Evolutionary conservation across 352 stramenopile species (phyloP).

Genomic region (Thalassiosira exigua): DNA sequence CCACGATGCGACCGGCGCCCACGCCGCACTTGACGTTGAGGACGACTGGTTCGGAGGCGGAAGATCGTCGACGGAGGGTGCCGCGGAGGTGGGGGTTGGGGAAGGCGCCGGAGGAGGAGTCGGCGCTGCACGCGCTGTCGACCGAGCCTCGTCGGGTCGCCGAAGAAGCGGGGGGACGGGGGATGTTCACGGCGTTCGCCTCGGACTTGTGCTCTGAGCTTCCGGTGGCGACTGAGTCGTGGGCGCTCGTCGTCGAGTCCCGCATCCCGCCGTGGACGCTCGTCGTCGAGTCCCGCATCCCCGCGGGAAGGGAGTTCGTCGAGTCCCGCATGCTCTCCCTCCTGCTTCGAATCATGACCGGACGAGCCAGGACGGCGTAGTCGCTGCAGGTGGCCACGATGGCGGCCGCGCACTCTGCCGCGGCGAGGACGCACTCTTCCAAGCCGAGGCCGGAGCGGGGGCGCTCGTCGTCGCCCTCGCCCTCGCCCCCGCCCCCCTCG

Average conservation of each 20-base stretch:
- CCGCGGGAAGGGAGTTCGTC: conserved; percentile 2
- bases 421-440: conserved; percentile 50
- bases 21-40: conserved; percentile 75
- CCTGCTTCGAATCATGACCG: conserved; percentile 1
- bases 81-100: background rate
- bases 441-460: conserved; percentile 27
- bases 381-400: conserved; percentile 71
- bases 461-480: conserved; percentile 26
- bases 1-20: conserved; percentile 55
- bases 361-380: conserved; percentile 49
- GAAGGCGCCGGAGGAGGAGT: background rate
- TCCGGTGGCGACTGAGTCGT: no score
- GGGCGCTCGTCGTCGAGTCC: no score
- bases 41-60: conserved; percentile 16
- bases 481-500: no score
- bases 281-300: background rate
- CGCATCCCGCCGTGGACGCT: no score
- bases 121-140: no score
- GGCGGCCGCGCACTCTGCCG: conserved; percentile 49
- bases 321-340: background rate
- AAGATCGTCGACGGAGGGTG: background rate
- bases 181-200: no score
- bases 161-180: no score
- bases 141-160: no score
- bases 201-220: no score